Evolutionary conservation across 352 stramenopile species (phyloP).

Genomic region (Plasmopara muralis): DNA sequence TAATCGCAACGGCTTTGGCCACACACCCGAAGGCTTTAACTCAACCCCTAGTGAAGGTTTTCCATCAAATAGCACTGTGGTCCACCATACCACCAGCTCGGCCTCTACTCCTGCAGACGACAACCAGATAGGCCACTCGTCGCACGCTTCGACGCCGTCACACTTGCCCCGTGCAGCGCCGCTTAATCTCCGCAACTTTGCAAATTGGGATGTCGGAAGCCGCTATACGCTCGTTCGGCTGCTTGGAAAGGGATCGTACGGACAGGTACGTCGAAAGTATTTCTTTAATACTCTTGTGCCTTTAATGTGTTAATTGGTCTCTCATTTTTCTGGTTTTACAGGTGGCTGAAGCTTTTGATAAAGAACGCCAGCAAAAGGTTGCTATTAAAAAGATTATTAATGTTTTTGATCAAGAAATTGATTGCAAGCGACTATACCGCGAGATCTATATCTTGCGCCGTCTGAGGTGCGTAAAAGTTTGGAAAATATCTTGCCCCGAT

Average conservation of each 20-base stretch:
- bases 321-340: constrained; percentile 7
- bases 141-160: constrained; percentile 51
- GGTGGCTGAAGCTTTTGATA: constrained; percentile 79
- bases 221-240: constrained; percentile 77
- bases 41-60: constrained; percentile 43
- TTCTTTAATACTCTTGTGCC: neutral
- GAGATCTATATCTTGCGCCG: constrained; percentile 87
- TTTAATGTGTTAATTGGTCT: constrained; percentile 1
- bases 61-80: constrained; percentile 22
- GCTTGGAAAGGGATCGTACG: constrained; percentile 81
- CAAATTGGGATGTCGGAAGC: constrained; percentile 75
- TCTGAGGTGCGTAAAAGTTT: constrained; percentile 36
- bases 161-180: constrained; percentile 53
- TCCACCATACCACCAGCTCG: constrained; percentile 10
- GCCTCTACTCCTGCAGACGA: constrained; percentile 25
- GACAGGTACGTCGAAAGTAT: constrained; percentile 38
- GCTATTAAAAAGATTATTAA: constrained; percentile 89
- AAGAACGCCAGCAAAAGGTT: constrained; percentile 69
- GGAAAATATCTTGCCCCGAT: constrained; percentile 4
- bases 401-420: constrained; percentile 83
- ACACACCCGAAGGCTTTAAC: constrained; percentile 60
- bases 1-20: constrained; percentile 57
- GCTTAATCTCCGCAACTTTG: constrained; percentile 77
- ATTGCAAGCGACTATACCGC: constrained; percentile 82
- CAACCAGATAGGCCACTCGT: constrained; percentile 19